Conservation (phyloP, 2,329 filamentous ascomycete genomes). For the Aspergillus bombycis region DNA sequence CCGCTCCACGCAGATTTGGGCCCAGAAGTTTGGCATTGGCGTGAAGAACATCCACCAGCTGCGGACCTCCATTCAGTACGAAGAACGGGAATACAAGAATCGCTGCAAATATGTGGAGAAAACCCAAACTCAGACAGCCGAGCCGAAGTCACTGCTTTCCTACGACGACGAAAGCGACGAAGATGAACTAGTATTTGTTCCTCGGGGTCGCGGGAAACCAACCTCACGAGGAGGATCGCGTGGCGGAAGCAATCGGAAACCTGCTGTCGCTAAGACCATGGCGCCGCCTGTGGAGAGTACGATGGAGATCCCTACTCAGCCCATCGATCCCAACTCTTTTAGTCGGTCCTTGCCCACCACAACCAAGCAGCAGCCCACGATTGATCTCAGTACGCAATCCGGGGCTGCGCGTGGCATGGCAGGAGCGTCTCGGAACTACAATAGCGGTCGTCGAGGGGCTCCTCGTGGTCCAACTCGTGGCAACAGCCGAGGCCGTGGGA, state of each 20-base stretch:
- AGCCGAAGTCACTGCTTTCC: constrained; percentile 49
- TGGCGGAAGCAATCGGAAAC: constrained; percentile 34
- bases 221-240: constrained; percentile 31
- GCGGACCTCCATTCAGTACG: constrained; percentile 51
- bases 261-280: constrained; percentile 24
- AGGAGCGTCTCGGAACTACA: constrained; percentile 36
- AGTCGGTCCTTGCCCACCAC: constrained; percentile 42
- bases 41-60: constrained; percentile 54
- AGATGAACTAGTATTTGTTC: constrained; percentile 52
- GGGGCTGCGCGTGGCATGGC: constrained; percentile 39
- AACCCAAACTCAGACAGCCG: constrained; percentile 44
- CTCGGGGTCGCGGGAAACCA: constrained; percentile 44
- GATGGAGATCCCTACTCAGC: constrained; percentile 49
- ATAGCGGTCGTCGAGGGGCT: constrained; percentile 37
- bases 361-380: constrained; percentile 25
- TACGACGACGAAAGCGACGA: constrained; percentile 54
- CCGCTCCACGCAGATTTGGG: constrained; percentile 46
- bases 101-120: constrained; percentile 51
- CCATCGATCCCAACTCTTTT: constrained; percentile 54
- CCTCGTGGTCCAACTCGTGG: constrained; percentile 40
- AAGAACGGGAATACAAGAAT: constrained; percentile 50
- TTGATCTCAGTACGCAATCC: constrained; percentile 38
- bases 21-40: constrained; percentile 51
- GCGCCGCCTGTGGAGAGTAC: constrained; percentile 32
- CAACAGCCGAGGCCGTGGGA: constrained; percentile 44